Base-by-base conservation (phyloP, 441 rosid genomes). In the Pelargonium cotyledonis region DNA sequence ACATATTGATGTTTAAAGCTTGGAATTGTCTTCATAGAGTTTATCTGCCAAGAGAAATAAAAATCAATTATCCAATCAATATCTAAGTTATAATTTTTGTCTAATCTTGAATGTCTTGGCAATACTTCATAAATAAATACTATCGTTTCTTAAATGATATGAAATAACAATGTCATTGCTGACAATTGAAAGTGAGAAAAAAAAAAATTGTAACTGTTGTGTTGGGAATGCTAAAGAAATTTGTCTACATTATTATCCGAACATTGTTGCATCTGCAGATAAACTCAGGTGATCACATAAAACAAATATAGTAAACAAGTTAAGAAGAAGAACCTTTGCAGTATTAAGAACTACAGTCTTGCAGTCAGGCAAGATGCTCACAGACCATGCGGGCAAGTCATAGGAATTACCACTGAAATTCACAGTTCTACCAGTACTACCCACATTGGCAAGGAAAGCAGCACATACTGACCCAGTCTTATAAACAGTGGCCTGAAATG, bases 331-430 rank as follows among this genome's bases (percentile, higher is more conserved):
- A 40, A 75, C 99, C 99, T 91, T 91, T 51, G 97, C 97, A 2
- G 91, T 86, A 70, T 89, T 89, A 60, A 89, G 76, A 35, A 68
- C 90, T 5, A 83, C 91, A 40, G 77, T 89, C 65, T 83, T 86
- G 90, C 95, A 86, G 73, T 89, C 90, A 6, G 95, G 95, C 67
- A 89, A 80, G 80, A 89, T 89, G 88, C 95, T 89, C 61, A 89
- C 95, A 5, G 95, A 86, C 95, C 95, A 89, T 4, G 85, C 86
- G 44, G 95, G 95, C 79, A 89, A 74, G 69, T 7, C 68, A 69
- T 89, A 86, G 65, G 88, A 80, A 65, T 80, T 82, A 57, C 89
- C 90, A 69, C 78, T 84, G 75, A 86, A 89, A 60, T 68, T 81
- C 69, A 82, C 86, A 18, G 83, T 85, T 41, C 74, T 81, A 67